Conservation (phyloP, 2,329 filamentous ascomycete genomes). For the Samsoniella hepiali region DNA sequence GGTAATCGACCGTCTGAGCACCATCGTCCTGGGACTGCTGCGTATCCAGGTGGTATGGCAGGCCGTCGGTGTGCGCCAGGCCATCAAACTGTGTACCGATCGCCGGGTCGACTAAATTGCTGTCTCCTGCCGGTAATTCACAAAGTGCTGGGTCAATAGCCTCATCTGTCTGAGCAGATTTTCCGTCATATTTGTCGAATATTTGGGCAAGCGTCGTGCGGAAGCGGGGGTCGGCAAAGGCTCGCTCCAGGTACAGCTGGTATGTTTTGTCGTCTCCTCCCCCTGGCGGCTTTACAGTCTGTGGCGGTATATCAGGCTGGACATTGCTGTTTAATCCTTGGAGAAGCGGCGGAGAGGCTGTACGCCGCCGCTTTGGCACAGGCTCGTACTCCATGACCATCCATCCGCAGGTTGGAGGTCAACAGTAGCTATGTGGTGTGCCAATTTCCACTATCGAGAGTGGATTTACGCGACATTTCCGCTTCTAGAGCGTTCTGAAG, state of each 20-base stretch:
- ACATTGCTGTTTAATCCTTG: constrained; percentile 12
- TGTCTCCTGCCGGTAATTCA: background rate
- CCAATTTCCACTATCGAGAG: background rate
- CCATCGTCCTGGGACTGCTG: background rate
- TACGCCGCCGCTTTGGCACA: constrained; percentile 57
- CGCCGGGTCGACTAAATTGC: background rate
- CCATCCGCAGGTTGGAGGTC: constrained; percentile 3
- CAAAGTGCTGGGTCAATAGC: background rate
- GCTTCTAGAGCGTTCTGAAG: background rate
- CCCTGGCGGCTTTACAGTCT: constrained; percentile 24
- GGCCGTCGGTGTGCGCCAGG: background rate
- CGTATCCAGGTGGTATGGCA: constrained; percentile 1
- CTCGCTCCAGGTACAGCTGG: constrained; percentile 59
- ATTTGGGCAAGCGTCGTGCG: constrained; percentile 86
- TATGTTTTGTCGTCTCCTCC: constrained; percentile 50
- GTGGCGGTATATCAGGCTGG: background rate
- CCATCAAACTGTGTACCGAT: background rate
- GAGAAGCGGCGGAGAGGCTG: constrained; percentile 40
- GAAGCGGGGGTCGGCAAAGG: constrained; percentile 65
- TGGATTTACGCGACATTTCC: background rate
- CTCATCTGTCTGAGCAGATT: constrained; percentile 35
- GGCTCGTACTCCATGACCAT: constrained; percentile 42
- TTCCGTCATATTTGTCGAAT: constrained; percentile 80
- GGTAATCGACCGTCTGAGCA: background rate
- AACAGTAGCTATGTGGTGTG: background rate